Percentiles rank a stretch among this genome's conserved stretches.
Evolutionary conservation across 192 early-diverging fungal species (phyloP).

Genomic region (Paraglomus occultum): DNA sequence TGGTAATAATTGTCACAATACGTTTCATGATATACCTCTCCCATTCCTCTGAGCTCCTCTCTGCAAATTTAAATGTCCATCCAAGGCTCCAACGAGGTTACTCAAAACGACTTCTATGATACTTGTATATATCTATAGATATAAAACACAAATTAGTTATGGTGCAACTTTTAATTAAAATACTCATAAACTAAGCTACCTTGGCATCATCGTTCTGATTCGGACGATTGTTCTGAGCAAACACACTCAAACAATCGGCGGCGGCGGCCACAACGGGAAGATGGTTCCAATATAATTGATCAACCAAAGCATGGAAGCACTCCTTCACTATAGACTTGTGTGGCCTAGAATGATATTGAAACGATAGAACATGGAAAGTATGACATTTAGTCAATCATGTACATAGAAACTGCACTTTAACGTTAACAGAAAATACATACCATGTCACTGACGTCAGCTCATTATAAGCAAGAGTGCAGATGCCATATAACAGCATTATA

Average conservation of each 20-base stretch:
- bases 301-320: constrained; percentile 58
- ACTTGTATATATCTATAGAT: constrained; percentile 32
- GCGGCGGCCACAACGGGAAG: constrained; percentile 60
- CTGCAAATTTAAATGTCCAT: constrained; percentile 62
- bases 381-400: background rate
- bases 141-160: constrained; percentile 6
- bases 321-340: constrained; percentile 49
- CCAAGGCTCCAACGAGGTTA: constrained; percentile 64
- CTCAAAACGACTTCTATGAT: constrained; percentile 60
- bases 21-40: constrained; percentile 29
- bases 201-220: constrained; percentile 57
- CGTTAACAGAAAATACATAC: constrained; percentile 27
- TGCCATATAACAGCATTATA: constrained; percentile 41
- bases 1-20: constrained; percentile 12
- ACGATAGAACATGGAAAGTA: background rate
- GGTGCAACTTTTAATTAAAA: background rate
- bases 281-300: constrained; percentile 64
- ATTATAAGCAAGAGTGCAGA: constrained; percentile 35
- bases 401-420: background rate
- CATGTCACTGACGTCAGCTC: constrained; percentile 33
- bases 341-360: constrained; percentile 4
- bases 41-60: constrained; percentile 40
- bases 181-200: constrained; percentile 25
- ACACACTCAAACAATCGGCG: constrained; percentile 59
- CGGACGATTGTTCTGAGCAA: constrained; percentile 56